Percentiles rank a stretch among this genome's conserved stretches.
Conservation (phyloP, 169 alveolate genomes). For the Plasmodium sp. region DNA sequence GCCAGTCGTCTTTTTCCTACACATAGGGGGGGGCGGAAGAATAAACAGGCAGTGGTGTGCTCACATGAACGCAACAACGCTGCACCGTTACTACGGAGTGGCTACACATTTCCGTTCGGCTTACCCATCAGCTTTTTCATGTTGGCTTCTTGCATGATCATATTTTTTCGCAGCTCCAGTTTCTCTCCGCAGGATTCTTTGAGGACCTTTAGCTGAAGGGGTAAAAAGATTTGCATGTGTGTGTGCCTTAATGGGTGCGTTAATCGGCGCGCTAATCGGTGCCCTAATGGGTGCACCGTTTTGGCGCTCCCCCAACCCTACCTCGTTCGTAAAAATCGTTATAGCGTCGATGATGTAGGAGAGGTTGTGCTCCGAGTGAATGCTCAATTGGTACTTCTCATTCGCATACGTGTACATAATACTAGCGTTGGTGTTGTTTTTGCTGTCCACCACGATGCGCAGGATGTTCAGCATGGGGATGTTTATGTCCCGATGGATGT, state of each 20-base stretch:
- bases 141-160: slow-evolving; percentile 32
- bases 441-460: slow-evolving; percentile 61
- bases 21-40: not conserved
- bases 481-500: slow-evolving; percentile 72
- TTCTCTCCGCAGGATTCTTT: slow-evolving; percentile 64
- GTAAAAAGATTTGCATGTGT: not conserved
- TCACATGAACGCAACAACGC: not conserved
- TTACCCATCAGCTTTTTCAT: slow-evolving; percentile 63
- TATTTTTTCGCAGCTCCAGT: slow-evolving; percentile 42
- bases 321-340: slow-evolving; percentile 75
- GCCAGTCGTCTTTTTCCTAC: slow-evolving; percentile 65
- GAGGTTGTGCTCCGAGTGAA: slow-evolving; percentile 51
- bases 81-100: not conserved
- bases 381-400: slow-evolving; percentile 47
- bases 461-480: slow-evolving; percentile 59
- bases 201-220: slow-evolving; percentile 35
- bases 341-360: slow-evolving; percentile 73
- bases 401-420: slow-evolving; percentile 64
- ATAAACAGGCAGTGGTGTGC: not conserved
- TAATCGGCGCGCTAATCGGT: no score
- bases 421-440: slow-evolving; percentile 57
- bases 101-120: not conserved
- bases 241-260: not conserved
- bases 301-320: not conserved
- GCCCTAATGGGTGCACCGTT: not conserved